Evolutionary conservation across 495 filamentous ascomycete species (phyloP).

Genomic region (Echria macrotheca): DNA sequence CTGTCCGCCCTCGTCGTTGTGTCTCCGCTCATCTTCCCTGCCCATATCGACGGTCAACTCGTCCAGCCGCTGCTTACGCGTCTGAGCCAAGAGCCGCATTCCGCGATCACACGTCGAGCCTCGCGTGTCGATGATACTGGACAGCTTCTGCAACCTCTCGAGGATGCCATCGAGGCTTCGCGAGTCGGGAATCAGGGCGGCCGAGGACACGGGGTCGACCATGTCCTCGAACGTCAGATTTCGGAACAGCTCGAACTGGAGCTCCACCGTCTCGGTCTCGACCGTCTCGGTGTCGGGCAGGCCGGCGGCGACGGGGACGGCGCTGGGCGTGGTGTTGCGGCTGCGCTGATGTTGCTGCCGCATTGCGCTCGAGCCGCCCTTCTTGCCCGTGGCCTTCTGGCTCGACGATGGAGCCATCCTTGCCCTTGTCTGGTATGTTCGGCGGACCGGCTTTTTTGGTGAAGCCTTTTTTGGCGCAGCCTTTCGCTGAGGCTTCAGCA

Average conservation of each 20-base stretch:
- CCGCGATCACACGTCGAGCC: slow-evolving; percentile 61
- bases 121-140: slow-evolving; percentile 59
- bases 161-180: slow-evolving; percentile 64
- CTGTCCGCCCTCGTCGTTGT: slow-evolving; percentile 44
- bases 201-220: slow-evolving; percentile 57
- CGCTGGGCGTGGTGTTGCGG: slow-evolving; percentile 80
- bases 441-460: too few relatives aligned
- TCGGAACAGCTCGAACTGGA: slow-evolving; percentile 45
- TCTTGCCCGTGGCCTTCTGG: slow-evolving; percentile 75
- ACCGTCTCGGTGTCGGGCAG: slow-evolving; percentile 51
- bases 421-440: neutral
- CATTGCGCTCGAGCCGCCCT: slow-evolving; percentile 56
- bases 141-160: slow-evolving; percentile 59
- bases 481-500: too few relatives aligned
- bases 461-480: too few relatives aligned
- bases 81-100: slow-evolving; percentile 63
- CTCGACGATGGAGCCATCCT: slow-evolving; percentile 48
- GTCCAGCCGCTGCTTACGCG: slow-evolving; percentile 53
- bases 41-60: slow-evolving; percentile 40
- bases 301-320: slow-evolving; percentile 42
- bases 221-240: slow-evolving; percentile 65
- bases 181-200: slow-evolving; percentile 65
- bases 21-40: slow-evolving; percentile 34
- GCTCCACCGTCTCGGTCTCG: slow-evolving; percentile 60
- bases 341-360: slow-evolving; percentile 59